These are phyloP conservation scores for Populus tremula DNA, from an alignment of 345 rosid species.

Conservation along the genomic window DNA sequence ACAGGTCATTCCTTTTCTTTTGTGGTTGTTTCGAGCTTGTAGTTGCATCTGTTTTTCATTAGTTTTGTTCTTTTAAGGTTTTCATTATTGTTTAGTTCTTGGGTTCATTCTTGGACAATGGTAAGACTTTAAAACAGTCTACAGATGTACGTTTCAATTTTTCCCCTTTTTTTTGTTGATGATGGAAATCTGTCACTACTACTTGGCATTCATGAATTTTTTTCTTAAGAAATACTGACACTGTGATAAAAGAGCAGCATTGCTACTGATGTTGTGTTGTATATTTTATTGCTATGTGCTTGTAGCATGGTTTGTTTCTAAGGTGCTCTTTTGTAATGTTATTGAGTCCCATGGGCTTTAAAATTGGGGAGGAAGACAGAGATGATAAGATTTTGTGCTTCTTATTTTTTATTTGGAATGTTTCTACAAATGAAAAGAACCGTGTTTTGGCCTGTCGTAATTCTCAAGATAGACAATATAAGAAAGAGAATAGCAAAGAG, in stretches of 20 bases:
- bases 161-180: neutral
- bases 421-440: neutral
- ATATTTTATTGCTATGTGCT: neutral
- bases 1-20: slow-evolving; percentile 51
- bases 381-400: neutral
- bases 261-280: neutral
- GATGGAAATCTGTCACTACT: neutral
- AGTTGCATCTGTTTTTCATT: neutral
- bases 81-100: neutral
- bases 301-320: neutral
- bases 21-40: neutral
- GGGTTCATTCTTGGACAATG: neutral
- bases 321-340: neutral
- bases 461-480: neutral
- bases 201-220: neutral
- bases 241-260: neutral
- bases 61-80: neutral
- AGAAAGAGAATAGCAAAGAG: neutral
- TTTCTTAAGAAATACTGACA: neutral
- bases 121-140: neutral
- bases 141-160: neutral
- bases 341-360: neutral
- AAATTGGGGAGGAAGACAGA: neutral
- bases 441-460: neutral
- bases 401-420: neutral